Evolutionary conservation across 2,329 filamentous ascomycete species (phyloP).

Genomic region (Penicillium sp.): DNA sequence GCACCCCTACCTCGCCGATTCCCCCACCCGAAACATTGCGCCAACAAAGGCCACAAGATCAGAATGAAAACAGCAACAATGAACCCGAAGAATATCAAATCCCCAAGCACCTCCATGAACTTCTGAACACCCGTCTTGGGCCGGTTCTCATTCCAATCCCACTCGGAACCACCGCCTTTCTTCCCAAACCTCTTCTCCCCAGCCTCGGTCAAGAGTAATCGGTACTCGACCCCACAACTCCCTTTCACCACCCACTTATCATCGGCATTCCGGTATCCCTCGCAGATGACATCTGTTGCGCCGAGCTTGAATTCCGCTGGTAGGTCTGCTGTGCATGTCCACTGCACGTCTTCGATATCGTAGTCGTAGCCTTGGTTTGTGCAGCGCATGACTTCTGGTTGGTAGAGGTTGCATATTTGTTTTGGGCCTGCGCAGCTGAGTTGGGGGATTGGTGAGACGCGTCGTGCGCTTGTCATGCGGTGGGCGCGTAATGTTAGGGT

Average conservation of each 20-base stretch:
- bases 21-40: conserved; percentile 27
- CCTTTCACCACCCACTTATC: conserved; percentile 88
- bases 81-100: conserved; percentile 38
- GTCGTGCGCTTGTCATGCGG: conserved; percentile 70
- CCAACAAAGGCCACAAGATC: conserved; percentile 29
- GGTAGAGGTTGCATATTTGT: conserved; percentile 66
- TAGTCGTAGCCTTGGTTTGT: conserved; percentile 81
- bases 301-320: conserved; percentile 71
- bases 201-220: conserved; percentile 70
- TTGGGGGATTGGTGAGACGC: conserved; percentile 73
- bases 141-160: conserved; percentile 20
- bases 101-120: conserved; percentile 20
- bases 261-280: conserved; percentile 74
- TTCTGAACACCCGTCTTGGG: neutral
- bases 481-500: conserved; percentile 73
- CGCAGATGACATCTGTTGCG: conserved; percentile 85
- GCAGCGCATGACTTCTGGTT: conserved; percentile 82
- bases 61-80: conserved; percentile 30
- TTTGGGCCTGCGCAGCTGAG: conserved; percentile 71
- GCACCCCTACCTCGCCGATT: conserved; percentile 23
- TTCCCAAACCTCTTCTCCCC: conserved; percentile 71
- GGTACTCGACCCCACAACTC: conserved; percentile 90
- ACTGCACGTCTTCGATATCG: conserved; percentile 77
- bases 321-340: conserved; percentile 74
- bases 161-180: conserved; percentile 39